These are phyloP conservation scores for Aspergillus latus DNA, from an alignment of 2,329 filamentous ascomycete species.

Conservation along the genomic window DNA sequence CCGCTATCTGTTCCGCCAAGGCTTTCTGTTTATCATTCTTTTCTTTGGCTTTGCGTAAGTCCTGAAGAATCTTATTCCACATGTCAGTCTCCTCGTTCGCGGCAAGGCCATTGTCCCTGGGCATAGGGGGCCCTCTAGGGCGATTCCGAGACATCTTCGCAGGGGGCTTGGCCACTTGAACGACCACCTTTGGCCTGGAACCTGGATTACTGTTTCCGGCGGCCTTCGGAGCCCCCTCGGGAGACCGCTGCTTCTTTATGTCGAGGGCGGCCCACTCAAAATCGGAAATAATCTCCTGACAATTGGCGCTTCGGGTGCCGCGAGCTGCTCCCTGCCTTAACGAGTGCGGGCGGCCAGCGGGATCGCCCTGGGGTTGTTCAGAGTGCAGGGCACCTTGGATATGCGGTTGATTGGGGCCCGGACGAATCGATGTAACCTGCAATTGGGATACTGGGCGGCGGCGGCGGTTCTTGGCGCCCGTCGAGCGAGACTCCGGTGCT, in stretches of 20 bases:
- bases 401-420: slow-evolving; percentile 3
- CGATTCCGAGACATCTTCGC: slow-evolving; percentile 44
- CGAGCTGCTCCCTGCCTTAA: slow-evolving; percentile 25
- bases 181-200: slow-evolving; percentile 6
- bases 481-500: not conserved
- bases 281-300: slow-evolving; percentile 22
- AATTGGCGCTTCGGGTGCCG: slow-evolving; percentile 25
- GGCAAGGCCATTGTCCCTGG: slow-evolving; percentile 45
- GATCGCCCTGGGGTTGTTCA: slow-evolving; percentile 5
- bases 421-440: not conserved
- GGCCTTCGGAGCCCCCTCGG: slow-evolving; percentile 7
- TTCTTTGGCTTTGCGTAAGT: slow-evolving; percentile 45
- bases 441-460: slow-evolving; percentile 4
- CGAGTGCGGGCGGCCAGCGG: slow-evolving; percentile 14
- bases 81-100: slow-evolving; percentile 48
- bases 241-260: slow-evolving; percentile 20
- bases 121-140: slow-evolving; percentile 37
- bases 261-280: slow-evolving; percentile 31
- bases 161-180: slow-evolving; percentile 6
- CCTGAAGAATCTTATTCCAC: slow-evolving; percentile 46
- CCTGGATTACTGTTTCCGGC: slow-evolving; percentile 13
- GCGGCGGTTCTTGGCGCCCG: slow-evolving; percentile 10
- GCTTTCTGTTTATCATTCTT: slow-evolving; percentile 44
- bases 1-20: slow-evolving; percentile 42
- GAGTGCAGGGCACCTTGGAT: slow-evolving; percentile 1